phyloP scores from a whole-genome alignment of 163 green algal genomes.

The Scenedesmus sp. region DNA sequence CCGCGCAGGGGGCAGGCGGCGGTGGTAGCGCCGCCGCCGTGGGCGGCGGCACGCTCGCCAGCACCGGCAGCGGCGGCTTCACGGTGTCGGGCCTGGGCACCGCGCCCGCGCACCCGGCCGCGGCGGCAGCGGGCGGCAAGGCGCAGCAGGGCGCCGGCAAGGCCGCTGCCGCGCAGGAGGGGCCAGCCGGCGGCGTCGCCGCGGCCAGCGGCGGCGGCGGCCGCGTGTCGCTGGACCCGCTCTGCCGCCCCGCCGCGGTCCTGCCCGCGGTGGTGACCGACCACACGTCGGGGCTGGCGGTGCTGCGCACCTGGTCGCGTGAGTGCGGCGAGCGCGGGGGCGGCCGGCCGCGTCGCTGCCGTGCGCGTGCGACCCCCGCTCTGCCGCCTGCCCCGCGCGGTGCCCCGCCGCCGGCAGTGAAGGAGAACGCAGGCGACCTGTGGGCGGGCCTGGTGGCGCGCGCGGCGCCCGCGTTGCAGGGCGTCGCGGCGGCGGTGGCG shows the following conservation, averaged over 20 bases:
- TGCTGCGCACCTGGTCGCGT: constrained; percentile 45
- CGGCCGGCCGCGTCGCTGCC: neutral
- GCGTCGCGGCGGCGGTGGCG: neutral
- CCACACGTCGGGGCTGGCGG: constrained; percentile 37
- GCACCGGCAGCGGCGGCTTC: neutral
- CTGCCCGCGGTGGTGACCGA: constrained; percentile 43
- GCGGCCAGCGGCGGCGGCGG: too few relatives aligned
- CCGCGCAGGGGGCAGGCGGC: neutral
- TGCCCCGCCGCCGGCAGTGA: constrained; percentile 9
- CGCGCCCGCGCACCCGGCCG: constrained; percentile 24
- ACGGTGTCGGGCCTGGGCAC: constrained; percentile 20
- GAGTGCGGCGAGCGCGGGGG: neutral
- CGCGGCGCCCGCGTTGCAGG: constrained; percentile 39
- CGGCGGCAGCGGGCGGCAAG: too few relatives aligned
- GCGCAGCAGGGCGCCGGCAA: too few relatives aligned
- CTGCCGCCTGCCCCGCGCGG: neutral
- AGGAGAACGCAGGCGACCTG: constrained; percentile 21
- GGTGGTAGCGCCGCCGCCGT: neutral
- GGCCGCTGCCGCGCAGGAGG: too few relatives aligned
- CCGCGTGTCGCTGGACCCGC: neutral
- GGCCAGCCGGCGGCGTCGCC: too few relatives aligned
- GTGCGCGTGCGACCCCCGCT: neutral
- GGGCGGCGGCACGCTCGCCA: neutral
- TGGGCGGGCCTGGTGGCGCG: constrained; percentile 43
- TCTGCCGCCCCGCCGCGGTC: neutral